Conservation (phyloP, 768 basidiomycete species). For the Hydnomerulius pinastri region DNA sequence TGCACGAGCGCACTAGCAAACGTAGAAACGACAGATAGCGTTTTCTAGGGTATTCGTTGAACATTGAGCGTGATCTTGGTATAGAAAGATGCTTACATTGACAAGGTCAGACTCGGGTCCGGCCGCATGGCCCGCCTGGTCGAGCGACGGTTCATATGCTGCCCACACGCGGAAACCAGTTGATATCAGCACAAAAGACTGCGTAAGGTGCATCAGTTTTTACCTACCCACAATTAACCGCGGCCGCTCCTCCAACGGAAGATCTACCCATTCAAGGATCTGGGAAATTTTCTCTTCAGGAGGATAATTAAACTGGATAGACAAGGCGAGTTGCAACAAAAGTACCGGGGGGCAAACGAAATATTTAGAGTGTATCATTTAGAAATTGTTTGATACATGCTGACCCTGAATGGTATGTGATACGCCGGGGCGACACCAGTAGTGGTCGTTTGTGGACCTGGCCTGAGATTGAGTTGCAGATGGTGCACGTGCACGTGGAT, state of each 20-base stretch:
- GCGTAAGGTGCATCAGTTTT: slow-evolving; percentile 1
- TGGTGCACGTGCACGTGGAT: too few species aligned
- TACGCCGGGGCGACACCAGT: slow-evolving; percentile 16
- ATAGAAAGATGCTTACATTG: slow-evolving; percentile 49
- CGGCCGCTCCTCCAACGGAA: slow-evolving; percentile 59
- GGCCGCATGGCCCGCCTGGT: slow-evolving; percentile 74
- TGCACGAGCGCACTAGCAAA: slow-evolving; percentile 56
- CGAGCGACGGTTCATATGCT: slow-evolving; percentile 85
- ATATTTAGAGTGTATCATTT: background rate
- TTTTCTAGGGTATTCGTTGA: slow-evolving; percentile 44
- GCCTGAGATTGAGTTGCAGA: slow-evolving; percentile 7
- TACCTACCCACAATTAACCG: slow-evolving; percentile 67
- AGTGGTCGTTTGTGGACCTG: slow-evolving; percentile 9
- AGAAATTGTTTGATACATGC: too few species aligned
- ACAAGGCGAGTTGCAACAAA: background rate
- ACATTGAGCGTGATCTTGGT: background rate
- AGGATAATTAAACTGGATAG: slow-evolving; percentile 1
- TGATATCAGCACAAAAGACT: too few species aligned
- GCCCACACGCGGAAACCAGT: background rate
- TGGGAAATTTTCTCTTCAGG: slow-evolving; percentile 63
- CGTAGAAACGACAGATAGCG: slow-evolving; percentile 61
- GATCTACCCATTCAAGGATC: slow-evolving; percentile 75
- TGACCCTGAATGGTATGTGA: slow-evolving; percentile 15
- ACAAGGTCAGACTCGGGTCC: slow-evolving; percentile 68
- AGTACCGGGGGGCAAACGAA: background rate